These are phyloP conservation scores for Apodospora peruviana DNA, from an alignment of 495 filamentous ascomycete genomes.

Conservation along the genomic window DNA sequence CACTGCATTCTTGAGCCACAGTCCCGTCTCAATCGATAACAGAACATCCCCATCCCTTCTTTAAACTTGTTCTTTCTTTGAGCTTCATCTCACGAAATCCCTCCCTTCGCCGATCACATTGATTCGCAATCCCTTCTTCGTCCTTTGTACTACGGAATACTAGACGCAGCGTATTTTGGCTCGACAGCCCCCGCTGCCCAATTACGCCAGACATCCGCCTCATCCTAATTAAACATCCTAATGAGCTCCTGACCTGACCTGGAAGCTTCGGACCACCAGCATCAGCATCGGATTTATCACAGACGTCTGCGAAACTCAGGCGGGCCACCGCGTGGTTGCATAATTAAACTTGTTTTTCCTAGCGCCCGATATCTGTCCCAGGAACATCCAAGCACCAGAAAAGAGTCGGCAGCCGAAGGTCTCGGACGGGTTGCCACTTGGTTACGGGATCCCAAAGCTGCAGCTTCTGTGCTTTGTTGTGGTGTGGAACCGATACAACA, in stretches of 20 bases:
- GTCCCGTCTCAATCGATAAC: too few species aligned
- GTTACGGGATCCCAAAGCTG: background rate
- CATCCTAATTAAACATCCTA: background rate
- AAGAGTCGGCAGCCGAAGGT: background rate
- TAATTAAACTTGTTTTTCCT: constrained; percentile 1
- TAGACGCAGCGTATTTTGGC: background rate
- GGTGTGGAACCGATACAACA: background rate
- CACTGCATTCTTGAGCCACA: background rate
- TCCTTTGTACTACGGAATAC: background rate
- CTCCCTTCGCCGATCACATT: too few species aligned
- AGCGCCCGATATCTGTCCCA: background rate
- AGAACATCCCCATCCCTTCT: too few species aligned
- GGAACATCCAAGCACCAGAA: background rate
- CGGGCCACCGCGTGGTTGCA: constrained; percentile 3
- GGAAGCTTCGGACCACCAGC: background rate
- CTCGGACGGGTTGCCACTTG: background rate
- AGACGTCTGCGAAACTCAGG: too few species aligned
- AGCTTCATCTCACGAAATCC: too few species aligned
- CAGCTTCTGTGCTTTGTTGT: background rate
- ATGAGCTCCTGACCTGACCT: too few species aligned
- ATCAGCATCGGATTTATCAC: too few species aligned
- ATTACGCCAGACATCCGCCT: background rate
- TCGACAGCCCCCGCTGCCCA: background rate
- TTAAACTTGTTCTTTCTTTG: too few species aligned
- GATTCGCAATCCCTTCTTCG: background rate